phyloP scores from a whole-genome alignment of 2,329 filamentous ascomycete genomes.

The Xylariaceae sp. region DNA sequence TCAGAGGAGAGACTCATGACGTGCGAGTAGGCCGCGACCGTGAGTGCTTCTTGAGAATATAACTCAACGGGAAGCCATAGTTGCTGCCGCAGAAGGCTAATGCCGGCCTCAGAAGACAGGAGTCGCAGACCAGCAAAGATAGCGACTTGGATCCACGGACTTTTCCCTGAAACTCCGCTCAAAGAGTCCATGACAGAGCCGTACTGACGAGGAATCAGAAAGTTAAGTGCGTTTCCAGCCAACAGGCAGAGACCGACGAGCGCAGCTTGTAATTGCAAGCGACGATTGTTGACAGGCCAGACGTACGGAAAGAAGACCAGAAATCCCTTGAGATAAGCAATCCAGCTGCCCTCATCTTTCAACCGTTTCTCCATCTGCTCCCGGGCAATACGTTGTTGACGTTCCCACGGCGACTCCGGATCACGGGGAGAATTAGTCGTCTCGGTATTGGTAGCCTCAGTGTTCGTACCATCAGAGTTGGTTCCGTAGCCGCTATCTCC shows the following conservation, averaged over 20 bases:
- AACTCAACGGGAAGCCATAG: slow-evolving; percentile 62
- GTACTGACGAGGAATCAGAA: slow-evolving; percentile 79
- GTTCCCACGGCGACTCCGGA: slow-evolving; percentile 59
- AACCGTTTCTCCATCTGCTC: slow-evolving; percentile 68
- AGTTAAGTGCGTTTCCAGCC: slow-evolving; percentile 71
- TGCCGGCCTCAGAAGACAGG: slow-evolving; percentile 57
- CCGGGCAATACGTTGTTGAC: slow-evolving; percentile 53
- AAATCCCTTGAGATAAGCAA: slow-evolving; percentile 76
- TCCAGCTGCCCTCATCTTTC: slow-evolving; percentile 76
- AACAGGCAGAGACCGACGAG: slow-evolving; percentile 70
- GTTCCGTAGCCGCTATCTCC: slow-evolving; percentile 47
- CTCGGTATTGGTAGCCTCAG: slow-evolving; percentile 38
- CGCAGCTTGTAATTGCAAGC: slow-evolving; percentile 68
- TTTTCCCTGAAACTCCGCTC: slow-evolving; percentile 49
- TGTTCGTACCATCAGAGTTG: slow-evolving; percentile 43
- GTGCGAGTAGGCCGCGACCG: slow-evolving; percentile 59
- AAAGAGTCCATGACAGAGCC: slow-evolving; percentile 77
- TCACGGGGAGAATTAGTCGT: slow-evolving; percentile 40
- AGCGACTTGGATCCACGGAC: slow-evolving; percentile 55
- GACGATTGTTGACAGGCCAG: slow-evolving; percentile 69
- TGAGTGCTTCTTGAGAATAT: slow-evolving; percentile 57
- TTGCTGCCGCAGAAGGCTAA: slow-evolving; percentile 56
- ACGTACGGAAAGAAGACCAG: slow-evolving; percentile 77
- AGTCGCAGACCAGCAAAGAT: slow-evolving; percentile 56
- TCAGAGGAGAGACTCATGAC: slow-evolving; percentile 64